These are phyloP conservation scores for Zopfochytrium polystomum DNA, from an alignment of 371 early-diverging fungal genomes.

Conservation along the genomic window DNA sequence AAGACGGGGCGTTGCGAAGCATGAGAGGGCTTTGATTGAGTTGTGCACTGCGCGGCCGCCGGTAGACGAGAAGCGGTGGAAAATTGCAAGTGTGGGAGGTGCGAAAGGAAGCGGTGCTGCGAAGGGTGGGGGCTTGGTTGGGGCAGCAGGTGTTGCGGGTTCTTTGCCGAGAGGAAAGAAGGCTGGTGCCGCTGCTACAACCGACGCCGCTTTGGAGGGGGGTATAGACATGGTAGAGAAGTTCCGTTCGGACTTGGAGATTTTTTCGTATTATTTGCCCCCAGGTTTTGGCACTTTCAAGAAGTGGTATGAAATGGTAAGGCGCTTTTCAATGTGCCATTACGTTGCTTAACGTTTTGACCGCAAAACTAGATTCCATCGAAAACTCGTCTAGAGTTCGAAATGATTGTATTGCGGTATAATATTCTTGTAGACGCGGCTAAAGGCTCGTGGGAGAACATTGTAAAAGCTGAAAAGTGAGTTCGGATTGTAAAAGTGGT, in stretches of 20 bases:
- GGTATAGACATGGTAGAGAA: conserved; percentile 21
- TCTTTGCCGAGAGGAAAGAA: no score
- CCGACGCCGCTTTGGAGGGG: no score
- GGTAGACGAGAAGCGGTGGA: conserved; percentile 32
- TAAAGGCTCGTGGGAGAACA: conserved; percentile 36
- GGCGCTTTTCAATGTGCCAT: conserved; percentile 4
- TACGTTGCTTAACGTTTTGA: not conserved
- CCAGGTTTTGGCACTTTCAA: conserved; percentile 30
- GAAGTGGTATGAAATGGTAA: conserved; percentile 32
- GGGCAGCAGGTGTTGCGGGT: conserved; percentile 15
- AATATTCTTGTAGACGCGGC: conserved; percentile 30
- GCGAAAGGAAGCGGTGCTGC: not conserved
- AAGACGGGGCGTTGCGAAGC: conserved; percentile 19
- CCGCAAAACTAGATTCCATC: conserved; percentile 30
- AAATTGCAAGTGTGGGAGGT: conserved; percentile 13
- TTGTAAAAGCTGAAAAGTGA: conserved; percentile 41
- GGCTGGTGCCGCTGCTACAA: no score
- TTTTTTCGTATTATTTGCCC: conserved; percentile 36
- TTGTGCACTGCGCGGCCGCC: conserved; percentile 31
- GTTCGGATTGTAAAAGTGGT: not conserved
- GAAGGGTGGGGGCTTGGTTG: not conserved
- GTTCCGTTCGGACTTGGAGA: conserved; percentile 35
- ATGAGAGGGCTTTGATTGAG: conserved; percentile 40
- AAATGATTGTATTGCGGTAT: conserved; percentile 35
- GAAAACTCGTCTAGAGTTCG: conserved; percentile 32